Evolutionary conservation across 257 asterid genomes (phyloP).

Genomic region (Solanum corneliomulleri): DNA sequence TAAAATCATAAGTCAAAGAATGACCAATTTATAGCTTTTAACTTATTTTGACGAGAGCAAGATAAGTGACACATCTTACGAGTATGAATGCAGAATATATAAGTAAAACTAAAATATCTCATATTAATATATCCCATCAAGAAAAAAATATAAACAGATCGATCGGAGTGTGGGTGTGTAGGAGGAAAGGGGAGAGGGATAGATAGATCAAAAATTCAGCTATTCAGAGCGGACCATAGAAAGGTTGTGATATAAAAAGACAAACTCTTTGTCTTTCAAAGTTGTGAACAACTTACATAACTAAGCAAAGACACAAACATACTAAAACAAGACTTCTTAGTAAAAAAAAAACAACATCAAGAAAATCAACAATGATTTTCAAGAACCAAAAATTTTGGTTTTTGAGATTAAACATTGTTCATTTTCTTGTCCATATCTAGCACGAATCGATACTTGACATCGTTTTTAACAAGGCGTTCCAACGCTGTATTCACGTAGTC

Average conservation of each 20-base stretch:
- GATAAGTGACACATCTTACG: not conserved
- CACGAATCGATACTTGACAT: constrained; percentile 40
- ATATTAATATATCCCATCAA: too few species aligned
- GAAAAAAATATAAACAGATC: too few species aligned
- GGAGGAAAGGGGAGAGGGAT: fast-evolving
- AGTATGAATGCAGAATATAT: not conserved
- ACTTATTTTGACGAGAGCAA: not conserved
- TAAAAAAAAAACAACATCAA: not conserved
- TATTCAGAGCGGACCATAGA: fast-evolving
- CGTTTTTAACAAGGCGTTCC: constrained; percentile 31
- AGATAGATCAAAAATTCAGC: too few species aligned
- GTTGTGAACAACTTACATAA: not conserved
- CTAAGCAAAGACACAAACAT: not conserved
- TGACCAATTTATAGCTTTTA: not conserved
- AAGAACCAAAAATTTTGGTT: not conserved
- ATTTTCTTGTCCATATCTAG: constrained; percentile 5
- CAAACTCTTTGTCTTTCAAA: not conserved
- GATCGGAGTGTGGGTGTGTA: too few species aligned
- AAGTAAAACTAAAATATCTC: too few species aligned
- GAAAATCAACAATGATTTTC: not conserved
- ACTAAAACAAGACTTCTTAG: not conserved
- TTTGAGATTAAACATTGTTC: not conserved
- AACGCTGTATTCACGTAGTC: constrained; percentile 39
- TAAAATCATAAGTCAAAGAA: not conserved
- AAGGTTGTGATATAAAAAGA: not conserved